Evolutionary conservation across 2,329 filamentous ascomycete genomes (phyloP).

Genomic region (Stagonosporopsis tanaceti): DNA sequence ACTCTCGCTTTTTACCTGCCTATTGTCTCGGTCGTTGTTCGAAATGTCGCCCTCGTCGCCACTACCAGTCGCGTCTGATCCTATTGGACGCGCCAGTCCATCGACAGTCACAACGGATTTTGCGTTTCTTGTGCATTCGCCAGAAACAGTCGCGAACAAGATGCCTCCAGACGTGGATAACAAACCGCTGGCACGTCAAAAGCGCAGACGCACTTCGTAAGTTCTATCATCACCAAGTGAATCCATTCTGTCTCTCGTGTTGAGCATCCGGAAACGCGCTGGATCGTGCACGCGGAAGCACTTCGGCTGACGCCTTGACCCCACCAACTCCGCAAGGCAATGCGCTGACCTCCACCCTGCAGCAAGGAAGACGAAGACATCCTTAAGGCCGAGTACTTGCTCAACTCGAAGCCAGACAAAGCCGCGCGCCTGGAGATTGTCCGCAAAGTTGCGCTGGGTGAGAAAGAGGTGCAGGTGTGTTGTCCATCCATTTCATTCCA

Average conservation of each 20-base stretch:
- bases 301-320: slow-evolving; percentile 32
- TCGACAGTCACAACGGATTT: slow-evolving; percentile 43
- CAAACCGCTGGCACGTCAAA: slow-evolving; percentile 67
- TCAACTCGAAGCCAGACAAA: slow-evolving; percentile 92
- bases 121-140: slow-evolving; percentile 68
- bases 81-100: slow-evolving; percentile 40
- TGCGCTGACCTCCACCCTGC: slow-evolving; percentile 37
- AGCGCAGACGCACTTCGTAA: slow-evolving; percentile 69
- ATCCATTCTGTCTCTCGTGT: slow-evolving; percentile 25
- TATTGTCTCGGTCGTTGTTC: slow-evolving; percentile 7
- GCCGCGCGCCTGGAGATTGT: slow-evolving; percentile 84
- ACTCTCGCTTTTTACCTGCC: slow-evolving; percentile 13
- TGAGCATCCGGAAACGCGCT: slow-evolving; percentile 40
- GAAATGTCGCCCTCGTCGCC: slow-evolving; percentile 36
- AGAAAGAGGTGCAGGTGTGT: slow-evolving; percentile 95
- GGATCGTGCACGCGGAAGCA: slow-evolving; percentile 35
- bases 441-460: slow-evolving; percentile 83
- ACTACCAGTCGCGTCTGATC: slow-evolving; percentile 36
- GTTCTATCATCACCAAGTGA: slow-evolving; percentile 23
- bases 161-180: slow-evolving; percentile 66
- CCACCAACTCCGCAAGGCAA: slow-evolving; percentile 29
- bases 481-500: slow-evolving; percentile 24
- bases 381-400: slow-evolving; percentile 83
- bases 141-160: slow-evolving; percentile 63
- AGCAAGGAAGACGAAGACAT: slow-evolving; percentile 80